Base-by-base conservation (phyloP, 345 rosid genomes). In the Melaleuca quinquenervia region DNA sequence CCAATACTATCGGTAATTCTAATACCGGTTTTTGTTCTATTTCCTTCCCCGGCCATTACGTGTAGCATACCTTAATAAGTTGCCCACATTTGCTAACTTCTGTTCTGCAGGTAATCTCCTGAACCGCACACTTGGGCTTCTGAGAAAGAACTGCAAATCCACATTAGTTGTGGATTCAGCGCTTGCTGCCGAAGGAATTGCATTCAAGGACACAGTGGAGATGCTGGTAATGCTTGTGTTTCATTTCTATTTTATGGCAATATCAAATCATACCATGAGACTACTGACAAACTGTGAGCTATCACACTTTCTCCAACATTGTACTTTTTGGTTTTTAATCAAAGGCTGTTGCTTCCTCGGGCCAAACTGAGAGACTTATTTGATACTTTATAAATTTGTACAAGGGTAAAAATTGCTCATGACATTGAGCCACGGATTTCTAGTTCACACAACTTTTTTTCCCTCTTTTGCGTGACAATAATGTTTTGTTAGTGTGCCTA, bases 121-220 rank as follows among this genome's bases (percentile, higher is more conserved):
- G 51, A 96, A 95, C 85, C 98, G 98, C 75, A 95, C 99, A 22
- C 98, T 97, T 87, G 98, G 98, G 62, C 98, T 97, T 87, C 98
- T 97, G 82, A 91, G 88, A 89, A 96, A 95, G 93, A 95, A 96
- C 84, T 97, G 98, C 84, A 90, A 93, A 54, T 96, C 95, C 85
- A 95, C 98, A 50, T 90, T 96, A 89, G 94, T 91, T 44, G 93
- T 90, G 85, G 97, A 97, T 91, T 95, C 99, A 44, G 85, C 89
- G 53, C 49, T 87, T 85, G 99, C 98, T 62, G 95, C 93, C 26
- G 96, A 93, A 78, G 98, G 95, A 85, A 88, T 84, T 88, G 88
- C 91, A 32, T 90, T 96, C 88, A 94, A 91, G 91, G 93, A 93
- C 82, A 91, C 89, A 7, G 95, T 97, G 54, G 94, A 91, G 91